These are phyloP conservation scores for Nadsonia fulvescens DNA, from an alignment of 805 yeast species.

Conservation along the genomic window DNA sequence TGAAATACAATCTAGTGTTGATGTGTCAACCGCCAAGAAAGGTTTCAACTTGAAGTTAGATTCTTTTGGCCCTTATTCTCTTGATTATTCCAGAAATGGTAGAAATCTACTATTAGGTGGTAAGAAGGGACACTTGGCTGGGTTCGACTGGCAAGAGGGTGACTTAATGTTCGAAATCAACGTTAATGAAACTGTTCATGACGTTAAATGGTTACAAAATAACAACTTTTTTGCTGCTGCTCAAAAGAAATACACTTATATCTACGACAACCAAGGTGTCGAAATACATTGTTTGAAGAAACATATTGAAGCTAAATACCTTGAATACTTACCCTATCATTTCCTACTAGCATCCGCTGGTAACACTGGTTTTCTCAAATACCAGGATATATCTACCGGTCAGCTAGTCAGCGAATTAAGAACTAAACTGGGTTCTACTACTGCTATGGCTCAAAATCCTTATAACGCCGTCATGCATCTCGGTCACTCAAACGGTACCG, in stretches of 20 bases:
- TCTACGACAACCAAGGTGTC: slow-evolving; percentile 78
- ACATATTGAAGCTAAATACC: slow-evolving; percentile 66
- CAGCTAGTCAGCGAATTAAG: slow-evolving; percentile 62
- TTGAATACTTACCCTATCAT: slow-evolving; percentile 88
- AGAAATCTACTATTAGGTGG: slow-evolving; percentile 76
- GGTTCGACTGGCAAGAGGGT: slow-evolving; percentile 91
- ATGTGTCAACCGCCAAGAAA: slow-evolving; percentile 55
- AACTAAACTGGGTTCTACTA: slow-evolving; percentile 82
- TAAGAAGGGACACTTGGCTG: slow-evolving; percentile 83
- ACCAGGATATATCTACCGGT: slow-evolving; percentile 93
- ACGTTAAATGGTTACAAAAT: slow-evolving; percentile 78
- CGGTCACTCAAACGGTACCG: slow-evolving; percentile 87
- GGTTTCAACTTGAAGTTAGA: slow-evolving; percentile 50
- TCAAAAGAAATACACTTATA: slow-evolving; percentile 83
- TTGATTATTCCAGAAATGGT: slow-evolving; percentile 79
- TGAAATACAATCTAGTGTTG: slow-evolving; percentile 63
- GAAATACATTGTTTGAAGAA: slow-evolving; percentile 85
- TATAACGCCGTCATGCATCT: slow-evolving; percentile 90
- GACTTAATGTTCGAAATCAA: slow-evolving; percentile 63
- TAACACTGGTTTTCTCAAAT: slow-evolving; percentile 70
- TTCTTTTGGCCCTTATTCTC: slow-evolving; percentile 68
- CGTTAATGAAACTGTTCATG: slow-evolving; percentile 75
- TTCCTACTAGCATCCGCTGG: slow-evolving; percentile 78
- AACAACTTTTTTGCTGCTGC: slow-evolving; percentile 94
- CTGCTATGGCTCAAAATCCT: slow-evolving; percentile 76